phyloP scores from a whole-genome alignment of 257 asterid species.

The Schizonepeta tenuifolia region DNA sequence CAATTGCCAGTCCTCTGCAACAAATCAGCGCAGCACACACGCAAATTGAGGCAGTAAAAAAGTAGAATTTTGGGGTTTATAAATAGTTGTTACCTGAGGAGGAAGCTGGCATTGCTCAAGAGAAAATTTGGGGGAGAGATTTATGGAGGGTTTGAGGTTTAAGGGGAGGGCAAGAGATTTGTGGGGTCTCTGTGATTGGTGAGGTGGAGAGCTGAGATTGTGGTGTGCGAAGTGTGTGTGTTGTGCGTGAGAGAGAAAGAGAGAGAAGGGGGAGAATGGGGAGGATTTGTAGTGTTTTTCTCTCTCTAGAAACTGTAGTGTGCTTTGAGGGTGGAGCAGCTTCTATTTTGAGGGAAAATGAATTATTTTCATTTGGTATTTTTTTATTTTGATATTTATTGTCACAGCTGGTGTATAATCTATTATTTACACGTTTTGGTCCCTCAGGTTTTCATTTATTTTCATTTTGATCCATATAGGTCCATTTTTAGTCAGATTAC shows the following conservation, averaged over 20 bases:
- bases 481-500: neutral
- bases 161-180: conserved; percentile 47
- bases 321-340: conserved; percentile 46
- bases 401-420: conserved; percentile 26
- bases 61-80: conserved; percentile 29
- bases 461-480: neutral
- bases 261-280: conserved; percentile 28
- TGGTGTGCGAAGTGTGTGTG: conserved; percentile 47
- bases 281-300: conserved; percentile 35
- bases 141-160: conserved; percentile 51
- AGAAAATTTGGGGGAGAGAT: conserved; percentile 40
- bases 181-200: conserved; percentile 79
- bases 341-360: conserved; percentile 46
- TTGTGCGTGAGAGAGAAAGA: conserved; percentile 45
- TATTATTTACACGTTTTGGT: neutral
- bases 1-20: conserved; percentile 25
- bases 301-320: conserved; percentile 45
- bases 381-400: conserved; percentile 9
- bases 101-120: conserved; percentile 89
- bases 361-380: conserved; percentile 15
- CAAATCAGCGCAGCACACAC: conserved; percentile 30
- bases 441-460: conserved; percentile 11
- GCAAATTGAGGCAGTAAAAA: conserved; percentile 2
- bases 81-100: conserved; percentile 68
- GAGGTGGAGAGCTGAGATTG: conserved; percentile 53